Percentiles rank a stretch among this genome's conserved stretches.
Evolutionary conservation across 2,329 filamentous ascomycete species (phyloP).

Genomic region (Cadophora luteo-olivacea): DNA sequence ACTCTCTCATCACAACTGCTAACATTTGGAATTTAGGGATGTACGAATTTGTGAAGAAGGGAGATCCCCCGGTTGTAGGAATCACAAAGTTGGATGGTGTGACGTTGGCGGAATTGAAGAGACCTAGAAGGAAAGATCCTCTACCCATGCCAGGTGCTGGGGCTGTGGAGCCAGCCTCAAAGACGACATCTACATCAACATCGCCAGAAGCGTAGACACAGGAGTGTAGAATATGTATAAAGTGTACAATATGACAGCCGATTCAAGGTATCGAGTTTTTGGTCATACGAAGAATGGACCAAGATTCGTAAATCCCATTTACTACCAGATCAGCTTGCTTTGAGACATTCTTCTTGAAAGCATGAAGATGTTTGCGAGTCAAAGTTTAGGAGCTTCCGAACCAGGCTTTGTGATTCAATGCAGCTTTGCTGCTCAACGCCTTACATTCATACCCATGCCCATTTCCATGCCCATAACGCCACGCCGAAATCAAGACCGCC

Average conservation of each 20-base stretch:
- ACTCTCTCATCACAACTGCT: neutral
- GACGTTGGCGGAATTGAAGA: constrained; percentile 83
- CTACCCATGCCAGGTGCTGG: constrained; percentile 28
- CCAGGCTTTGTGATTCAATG: neutral
- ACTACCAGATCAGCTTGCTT: neutral
- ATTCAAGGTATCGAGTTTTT: neutral
- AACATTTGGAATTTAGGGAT: constrained; percentile 58
- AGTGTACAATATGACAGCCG: constrained; percentile 17
- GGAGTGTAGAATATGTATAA: constrained; percentile 11
- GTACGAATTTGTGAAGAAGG: constrained; percentile 94
- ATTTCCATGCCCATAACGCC: constrained; percentile 1
- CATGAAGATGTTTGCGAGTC: neutral
- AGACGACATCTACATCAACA: constrained; percentile 37
- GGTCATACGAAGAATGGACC: neutral
- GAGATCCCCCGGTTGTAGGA: constrained; percentile 87
- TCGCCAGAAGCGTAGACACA: constrained; percentile 37
- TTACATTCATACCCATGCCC: neutral
- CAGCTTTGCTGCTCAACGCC: constrained; percentile 4
- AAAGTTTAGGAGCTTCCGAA: neutral
- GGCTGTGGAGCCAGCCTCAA: constrained; percentile 18
- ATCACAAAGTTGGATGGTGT: constrained; percentile 87
- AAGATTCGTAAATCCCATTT: neutral
- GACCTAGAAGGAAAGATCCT: constrained; percentile 65
- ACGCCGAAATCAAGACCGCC: neutral
- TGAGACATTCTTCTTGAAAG: neutral